A percentile compares a stretch with the other conserved stretches of the same genome.
Evolutionary conservation across 2,329 filamentous ascomycete species (phyloP).

Genomic region (Grosmannia huntii): DNA sequence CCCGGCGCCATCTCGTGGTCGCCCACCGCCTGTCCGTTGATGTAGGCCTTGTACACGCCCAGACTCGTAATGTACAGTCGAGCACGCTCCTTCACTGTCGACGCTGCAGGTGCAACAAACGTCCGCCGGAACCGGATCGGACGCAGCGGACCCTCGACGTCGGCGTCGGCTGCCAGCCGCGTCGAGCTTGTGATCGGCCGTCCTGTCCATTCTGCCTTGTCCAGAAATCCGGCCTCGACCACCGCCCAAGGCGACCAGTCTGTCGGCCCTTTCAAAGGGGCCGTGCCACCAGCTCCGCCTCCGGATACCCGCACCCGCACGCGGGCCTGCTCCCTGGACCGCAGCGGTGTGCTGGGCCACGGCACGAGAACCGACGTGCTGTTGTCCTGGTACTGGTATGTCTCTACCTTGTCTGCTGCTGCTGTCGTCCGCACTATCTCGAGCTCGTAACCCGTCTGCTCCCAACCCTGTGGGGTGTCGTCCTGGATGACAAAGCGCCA

Average conservation of each 20-base stretch:
- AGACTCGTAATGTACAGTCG: slow-evolving; percentile 22
- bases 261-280: not conserved
- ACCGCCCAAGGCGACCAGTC: slow-evolving; percentile 11
- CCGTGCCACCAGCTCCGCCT: not conserved
- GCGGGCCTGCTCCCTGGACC: slow-evolving; percentile 5
- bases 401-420: not conserved
- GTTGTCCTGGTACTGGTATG: slow-evolving; percentile 4
- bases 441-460: slow-evolving; percentile 11
- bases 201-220: slow-evolving; percentile 7
- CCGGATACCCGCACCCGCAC: slow-evolving; percentile 9
- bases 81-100: slow-evolving; percentile 6
- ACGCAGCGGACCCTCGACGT: slow-evolving; percentile 8
- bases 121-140: slow-evolving; percentile 6
- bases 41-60: slow-evolving; percentile 21
- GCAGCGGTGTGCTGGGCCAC: slow-evolving; percentile 18
- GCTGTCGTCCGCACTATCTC: slow-evolving; percentile 2
- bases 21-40: slow-evolving; percentile 21
- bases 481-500: slow-evolving; percentile 10
- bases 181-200: not conserved
- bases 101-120: slow-evolving; percentile 5
- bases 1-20: slow-evolving; percentile 24
- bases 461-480: slow-evolving; percentile 5
- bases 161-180: not conserved
- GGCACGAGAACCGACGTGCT: slow-evolving; percentile 20
- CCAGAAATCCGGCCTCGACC: slow-evolving; percentile 10